These are phyloP conservation scores for Cruciata laevipes DNA, from an alignment of 257 asterid species.

Conservation along the genomic window DNA sequence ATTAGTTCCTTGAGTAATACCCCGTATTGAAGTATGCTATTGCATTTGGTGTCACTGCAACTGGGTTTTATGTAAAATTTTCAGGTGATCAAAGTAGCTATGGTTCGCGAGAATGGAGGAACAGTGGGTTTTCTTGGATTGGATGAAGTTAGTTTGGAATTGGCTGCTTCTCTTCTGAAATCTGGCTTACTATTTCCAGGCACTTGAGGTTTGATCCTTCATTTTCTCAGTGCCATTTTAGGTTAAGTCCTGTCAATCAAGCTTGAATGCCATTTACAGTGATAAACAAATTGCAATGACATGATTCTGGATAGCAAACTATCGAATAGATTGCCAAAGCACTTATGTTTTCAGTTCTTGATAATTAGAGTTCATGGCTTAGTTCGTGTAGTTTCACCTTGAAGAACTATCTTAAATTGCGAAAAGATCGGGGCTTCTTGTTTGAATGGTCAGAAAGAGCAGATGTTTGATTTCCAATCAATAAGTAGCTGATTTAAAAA, in stretches of 20 bases:
- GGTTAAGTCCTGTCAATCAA: no score
- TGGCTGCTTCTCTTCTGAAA: conserved; percentile 62
- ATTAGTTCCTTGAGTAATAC: no score
- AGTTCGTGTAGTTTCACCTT: no score
- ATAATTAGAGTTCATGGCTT: not conserved
- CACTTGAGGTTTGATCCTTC: conserved; percentile 54
- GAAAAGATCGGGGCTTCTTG: not conserved
- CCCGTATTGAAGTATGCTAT: not conserved
- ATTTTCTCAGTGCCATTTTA: not conserved
- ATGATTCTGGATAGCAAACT: not conserved
- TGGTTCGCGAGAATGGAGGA: conserved; percentile 35
- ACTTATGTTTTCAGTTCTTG: not conserved
- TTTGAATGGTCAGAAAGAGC: not conserved
- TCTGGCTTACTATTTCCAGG: conserved; percentile 63
- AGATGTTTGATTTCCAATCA: not conserved
- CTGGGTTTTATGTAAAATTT: not conserved
- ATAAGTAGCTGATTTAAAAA: not conserved
- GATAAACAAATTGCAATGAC: not conserved
- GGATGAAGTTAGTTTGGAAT: conserved; percentile 65
- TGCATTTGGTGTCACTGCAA: not conserved
- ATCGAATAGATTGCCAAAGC: not conserved
- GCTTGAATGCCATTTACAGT: not conserved
- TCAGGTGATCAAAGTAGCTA: conserved; percentile 7
- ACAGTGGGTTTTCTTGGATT: conserved; percentile 73
- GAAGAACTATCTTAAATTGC: not conserved